These are phyloP conservation scores for Cryphonectria naterciae DNA, from an alignment of 2,329 filamentous ascomycete genomes.

Conservation along the genomic window DNA sequence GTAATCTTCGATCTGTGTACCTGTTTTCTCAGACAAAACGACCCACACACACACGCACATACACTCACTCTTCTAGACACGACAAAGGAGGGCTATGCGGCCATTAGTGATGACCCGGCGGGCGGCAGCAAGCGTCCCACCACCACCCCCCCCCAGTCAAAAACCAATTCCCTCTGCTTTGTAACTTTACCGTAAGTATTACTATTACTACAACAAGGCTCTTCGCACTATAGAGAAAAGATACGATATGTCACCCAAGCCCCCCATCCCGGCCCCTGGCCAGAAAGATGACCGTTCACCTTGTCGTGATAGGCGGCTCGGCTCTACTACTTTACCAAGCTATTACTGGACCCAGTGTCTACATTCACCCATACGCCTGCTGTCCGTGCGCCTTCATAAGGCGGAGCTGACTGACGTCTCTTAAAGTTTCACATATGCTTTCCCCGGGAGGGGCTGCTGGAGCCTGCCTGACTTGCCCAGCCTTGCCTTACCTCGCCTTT, in stretches of 20 bases:
- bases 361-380: not conserved
- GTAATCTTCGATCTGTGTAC: slow-evolving; percentile 3
- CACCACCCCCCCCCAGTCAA: not conserved
- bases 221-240: not conserved
- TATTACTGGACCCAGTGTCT: not conserved
- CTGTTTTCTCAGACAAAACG: slow-evolving; percentile 3
- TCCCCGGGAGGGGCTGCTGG: not conserved
- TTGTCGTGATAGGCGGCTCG: not conserved
- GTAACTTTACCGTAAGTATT: too few species aligned
- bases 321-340: not conserved
- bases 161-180: not conserved
- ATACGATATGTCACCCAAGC: not conserved
- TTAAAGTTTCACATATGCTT: slow-evolving; percentile 20
- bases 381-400: slow-evolving; percentile 5
- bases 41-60: not conserved
- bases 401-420: slow-evolving; percentile 3
- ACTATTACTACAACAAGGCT: too few species aligned
- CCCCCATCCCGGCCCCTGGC: not conserved
- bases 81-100: not conserved
- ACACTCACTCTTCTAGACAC: not conserved
- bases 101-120: not conserved
- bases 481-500: not conserved
- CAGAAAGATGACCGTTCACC: not conserved
- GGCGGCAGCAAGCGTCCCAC: slow-evolving; percentile 7
- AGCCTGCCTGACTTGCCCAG: not conserved